A percentile compares a stretch with the other conserved stretches of the same genome.
phyloP scores from a whole-genome alignment of 1,284 basidiomycete species.

The Serendipita sp. region DNA sequence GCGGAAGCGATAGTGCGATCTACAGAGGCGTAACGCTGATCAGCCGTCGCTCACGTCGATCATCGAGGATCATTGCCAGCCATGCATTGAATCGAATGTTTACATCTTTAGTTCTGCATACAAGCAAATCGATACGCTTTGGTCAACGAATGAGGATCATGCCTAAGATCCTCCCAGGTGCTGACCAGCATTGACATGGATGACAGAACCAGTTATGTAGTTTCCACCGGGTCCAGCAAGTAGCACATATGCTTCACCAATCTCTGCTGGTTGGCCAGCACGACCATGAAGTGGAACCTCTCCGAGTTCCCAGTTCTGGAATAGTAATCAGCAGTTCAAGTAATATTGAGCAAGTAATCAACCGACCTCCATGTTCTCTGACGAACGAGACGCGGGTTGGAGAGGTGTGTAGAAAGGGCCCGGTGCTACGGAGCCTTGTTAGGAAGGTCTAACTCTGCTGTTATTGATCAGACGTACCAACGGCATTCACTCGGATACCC shows the following conservation, averaged over 20 bases:
- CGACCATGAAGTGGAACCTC: constrained; percentile 32
- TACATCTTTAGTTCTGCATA: no score
- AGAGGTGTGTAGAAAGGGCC: constrained; percentile 40
- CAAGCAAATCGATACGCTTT: no score
- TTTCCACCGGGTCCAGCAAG: constrained; percentile 2
- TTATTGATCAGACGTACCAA: constrained; percentile 15
- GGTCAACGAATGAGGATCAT: no score
- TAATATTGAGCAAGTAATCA: not conserved
- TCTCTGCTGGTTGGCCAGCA: constrained; percentile 41
- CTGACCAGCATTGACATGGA: constrained; percentile 4
- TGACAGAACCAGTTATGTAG: constrained; percentile 4
- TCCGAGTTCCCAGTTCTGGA: constrained; percentile 28
- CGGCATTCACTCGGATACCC: constrained; percentile 42
- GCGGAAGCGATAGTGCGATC: no score
- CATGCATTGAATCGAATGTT: no score
- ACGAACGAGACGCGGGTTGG: constrained; percentile 36
- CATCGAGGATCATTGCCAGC: no score
- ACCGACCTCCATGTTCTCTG: constrained; percentile 33
- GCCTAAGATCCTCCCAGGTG: not conserved
- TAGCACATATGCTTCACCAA: constrained; percentile 14
- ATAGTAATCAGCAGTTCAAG: not conserved
- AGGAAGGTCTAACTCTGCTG: constrained; percentile 17
- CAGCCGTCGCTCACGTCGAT: no score
- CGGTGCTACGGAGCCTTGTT: constrained; percentile 22
- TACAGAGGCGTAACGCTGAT: no score